Evolutionary conservation across 352 stramenopile genomes (phyloP), one percentile per base, ranked within the genome.

Genomic region (Chrysophaeum taylorii): DNA sequence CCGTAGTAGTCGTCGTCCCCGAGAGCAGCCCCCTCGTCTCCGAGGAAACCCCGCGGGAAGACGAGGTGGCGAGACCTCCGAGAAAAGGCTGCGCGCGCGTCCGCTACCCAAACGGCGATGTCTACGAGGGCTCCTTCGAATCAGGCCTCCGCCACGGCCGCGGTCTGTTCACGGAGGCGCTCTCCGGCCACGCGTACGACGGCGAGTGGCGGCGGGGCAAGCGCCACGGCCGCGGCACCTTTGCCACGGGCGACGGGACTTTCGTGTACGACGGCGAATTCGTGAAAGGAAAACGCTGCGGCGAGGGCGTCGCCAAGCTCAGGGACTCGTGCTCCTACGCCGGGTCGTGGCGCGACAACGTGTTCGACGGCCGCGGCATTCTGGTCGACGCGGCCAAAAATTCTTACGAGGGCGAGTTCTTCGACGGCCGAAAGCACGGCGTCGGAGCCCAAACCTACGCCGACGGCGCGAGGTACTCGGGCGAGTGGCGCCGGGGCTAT

Each of bases 91-190:
- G 2, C 7, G 52, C 52, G 27, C 25, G 52, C 25, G 52, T 63
- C 27, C 52, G 52, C 33, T 63, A 63, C 33, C 25, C 52, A 12
- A 63, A 63, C 52, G 52, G 52, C 25, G 52, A 63, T 33, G 52
- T 63, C 27, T 63, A 31, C 52, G 52, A 63, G 7, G 52, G 52
- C 52, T 15, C 7, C 7, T 63, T 63, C 29, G n/a, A 5, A 12
- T 12, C 27, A 2, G 52, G 52, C 27, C 29, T 63, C 27, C 52
- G 52, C 9, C 27, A 63, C n/a, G 52, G 52, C 7, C n/a, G 5
- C n/a, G 52, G 52, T 33, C 27, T 63, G 27, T 63, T 63, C 52
- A 14, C 12, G 25, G 52, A 63, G 29, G 29, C n/a, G 52, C 29
- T 63, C 5, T 41, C 52, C 5, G 52, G 52, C 25, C 52, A 63